Conservation (phyloP, 129 eudicot species). For the Artemisia annua region DNA sequence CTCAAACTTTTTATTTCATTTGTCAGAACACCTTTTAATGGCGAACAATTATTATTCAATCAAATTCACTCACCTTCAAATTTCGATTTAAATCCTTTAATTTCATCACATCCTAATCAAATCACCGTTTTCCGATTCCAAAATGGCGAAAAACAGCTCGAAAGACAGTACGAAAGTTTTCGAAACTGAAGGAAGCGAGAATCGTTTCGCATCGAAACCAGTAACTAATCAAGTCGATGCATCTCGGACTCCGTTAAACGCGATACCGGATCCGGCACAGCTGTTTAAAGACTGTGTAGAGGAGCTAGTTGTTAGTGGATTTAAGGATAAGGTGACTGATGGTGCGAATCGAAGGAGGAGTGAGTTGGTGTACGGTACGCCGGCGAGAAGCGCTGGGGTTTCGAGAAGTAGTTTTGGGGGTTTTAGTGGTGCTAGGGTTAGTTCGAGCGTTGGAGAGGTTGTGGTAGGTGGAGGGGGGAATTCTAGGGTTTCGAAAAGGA, state of each 20-base stretch:
- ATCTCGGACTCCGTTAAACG: conserved; percentile 52
- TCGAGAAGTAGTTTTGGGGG: conserved; percentile 40
- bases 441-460: conserved; percentile 32
- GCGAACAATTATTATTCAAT: conserved; percentile 4
- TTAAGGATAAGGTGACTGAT: conserved; percentile 30
- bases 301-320: conserved; percentile 21
- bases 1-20: conserved; percentile 13
- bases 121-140: background rate
- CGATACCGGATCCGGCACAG: conserved; percentile 74
- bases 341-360: conserved; percentile 24
- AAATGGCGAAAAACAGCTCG: conserved; percentile 38
- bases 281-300: conserved; percentile 33
- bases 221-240: conserved; percentile 14
- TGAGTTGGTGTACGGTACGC: conserved; percentile 62
- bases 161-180: background rate
- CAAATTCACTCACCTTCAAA: background rate
- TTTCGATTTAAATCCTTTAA: background rate
- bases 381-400: conserved; percentile 42
- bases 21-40: conserved; percentile 24
- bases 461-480: conserved; percentile 34
- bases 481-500: conserved; percentile 56
- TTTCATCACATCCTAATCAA: background rate
- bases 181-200: conserved; percentile 38
- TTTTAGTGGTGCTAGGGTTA: conserved; percentile 43
- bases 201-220: conserved; percentile 29